phyloP scores from a whole-genome alignment of 257 asterid species.

The Echites panduratus region DNA sequence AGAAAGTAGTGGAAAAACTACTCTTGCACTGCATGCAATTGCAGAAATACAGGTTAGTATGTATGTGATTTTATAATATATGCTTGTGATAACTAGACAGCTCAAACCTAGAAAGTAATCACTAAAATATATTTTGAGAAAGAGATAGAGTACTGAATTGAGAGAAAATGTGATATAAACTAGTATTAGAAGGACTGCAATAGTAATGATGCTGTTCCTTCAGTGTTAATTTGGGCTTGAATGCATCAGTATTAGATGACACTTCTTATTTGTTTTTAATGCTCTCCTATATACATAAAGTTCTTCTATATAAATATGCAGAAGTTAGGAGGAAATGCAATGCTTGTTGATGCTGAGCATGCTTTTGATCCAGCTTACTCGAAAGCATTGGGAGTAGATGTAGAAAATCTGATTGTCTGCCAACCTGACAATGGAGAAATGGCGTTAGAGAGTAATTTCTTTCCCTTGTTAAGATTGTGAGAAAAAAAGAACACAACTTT shows the following conservation, averaged over 20 bases:
- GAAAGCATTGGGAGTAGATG: slow-evolving; percentile 89
- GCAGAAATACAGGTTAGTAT: slow-evolving; percentile 99
- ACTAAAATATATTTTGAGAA: background rate
- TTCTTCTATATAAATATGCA: slow-evolving; percentile 32
- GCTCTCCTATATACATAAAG: slow-evolving; percentile 19
- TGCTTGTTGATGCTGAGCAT: slow-evolving; percentile 99
- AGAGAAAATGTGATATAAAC: background rate
- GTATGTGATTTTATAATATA: slow-evolving; percentile 25
- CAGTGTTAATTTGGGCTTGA: background rate
- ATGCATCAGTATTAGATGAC: background rate
- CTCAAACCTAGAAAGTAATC: background rate
- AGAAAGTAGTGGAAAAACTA: slow-evolving; percentile 99
- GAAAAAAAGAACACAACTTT: background rate
- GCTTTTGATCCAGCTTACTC: slow-evolving; percentile 99
- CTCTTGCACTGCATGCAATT: slow-evolving; percentile 96
- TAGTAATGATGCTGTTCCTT: background rate
- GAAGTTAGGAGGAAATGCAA: slow-evolving; percentile 96
- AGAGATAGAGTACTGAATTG: background rate
- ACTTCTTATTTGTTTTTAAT: slow-evolving; percentile 6
- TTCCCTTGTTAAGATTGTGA: slow-evolving; percentile 25
- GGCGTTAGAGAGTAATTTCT: slow-evolving; percentile 86
- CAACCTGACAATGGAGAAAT: slow-evolving; percentile 99
- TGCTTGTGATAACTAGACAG: background rate
- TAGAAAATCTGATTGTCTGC: slow-evolving; percentile 95
- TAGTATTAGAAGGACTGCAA: background rate